Base-by-base conservation (phyloP, 163 green algal species). In the Scenedesmus sp. region DNA sequence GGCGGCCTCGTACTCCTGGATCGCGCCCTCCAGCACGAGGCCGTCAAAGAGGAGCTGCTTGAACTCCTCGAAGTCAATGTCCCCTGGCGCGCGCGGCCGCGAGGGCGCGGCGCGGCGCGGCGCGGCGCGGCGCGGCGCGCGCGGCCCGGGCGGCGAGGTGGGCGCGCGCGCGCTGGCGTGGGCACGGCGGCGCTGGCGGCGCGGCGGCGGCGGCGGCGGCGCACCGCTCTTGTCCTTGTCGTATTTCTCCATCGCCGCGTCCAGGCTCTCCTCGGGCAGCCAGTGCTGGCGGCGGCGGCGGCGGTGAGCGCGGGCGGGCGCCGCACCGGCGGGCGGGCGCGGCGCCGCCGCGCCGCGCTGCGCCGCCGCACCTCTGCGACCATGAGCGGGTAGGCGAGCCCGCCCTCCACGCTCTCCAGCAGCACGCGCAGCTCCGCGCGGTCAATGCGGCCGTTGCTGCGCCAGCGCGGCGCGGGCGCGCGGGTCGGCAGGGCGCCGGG, bases 21-120 rank as follows among this genome's bases (percentile, higher is more conserved):
- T 74, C 20, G 58, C 66, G 5, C 86, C 86, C 75, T 89, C 84
- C 63, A 91, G 63, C 39, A 91, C 64, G n/a, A 91, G 77, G 22
- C 86, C 86, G 50, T 91, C 86, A 62, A 86, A 89, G 47, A 85
- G 71, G 75, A 89, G 76, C 62, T 87, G 77, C 72, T 85, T 85
- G 77, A 85, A 89, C 62, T 89, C 84, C 3, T 87, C 72, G 31
- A 83, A 80, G 36, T 74, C 70, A 45, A 89, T 89, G 66, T 79
- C 71, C 26, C 84, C 84, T 76, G 67, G 1, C n/a, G 36, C 18
- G 58, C 6, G 57, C 39, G 39, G 39, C 58, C 15, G 20, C 9
- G 58, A 29, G 18, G 47, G 47, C 14, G 47, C 17, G 17, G 47
- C 14, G 15, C 47, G 17, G 15, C n/a, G n/a, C n/a, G n/a, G n/a